Base-by-base conservation (phyloP, 108 stramenopile species). In the Conticribra guillardii region DNA sequence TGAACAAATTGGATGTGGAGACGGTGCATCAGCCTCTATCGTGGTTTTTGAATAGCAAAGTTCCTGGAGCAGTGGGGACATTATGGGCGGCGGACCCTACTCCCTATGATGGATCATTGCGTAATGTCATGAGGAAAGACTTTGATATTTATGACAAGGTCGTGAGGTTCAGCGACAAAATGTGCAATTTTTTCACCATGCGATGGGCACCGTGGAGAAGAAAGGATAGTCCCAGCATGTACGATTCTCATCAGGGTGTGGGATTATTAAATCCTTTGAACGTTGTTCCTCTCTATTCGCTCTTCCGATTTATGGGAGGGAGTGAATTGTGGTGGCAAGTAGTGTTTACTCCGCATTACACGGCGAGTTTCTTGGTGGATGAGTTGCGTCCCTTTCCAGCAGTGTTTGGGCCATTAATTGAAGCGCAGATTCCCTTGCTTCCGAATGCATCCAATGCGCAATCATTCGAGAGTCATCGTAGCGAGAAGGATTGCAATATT, bases 311-410 rank as follows among this genome's bases (percentile, higher is more conserved):
- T 50, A 54, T 81, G 67, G 83, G 83, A n/a, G 80, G 80, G 14
- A 62, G 62, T 52, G 83, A 84, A 21, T 51, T 69, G 16, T 84
- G 80, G 83, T 84, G 83, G 83, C 65, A 84, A 50, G 69, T 73
- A 22, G 77, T 84, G 14, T 84, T 84, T 49, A 84, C 83, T 8
- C 83, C 83, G 46, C 76, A 84, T 74, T 84, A 84, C 46, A 84
- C 83, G 29, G 83, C 83, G 21, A 78, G 76, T 27, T 84, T 84
- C 49, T 46, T 84, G 14, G 83, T 84, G 2, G 83, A 84, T 53
- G 83, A 84, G 41, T 29, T 84, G 24, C 61, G 83, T 19, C 83
- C 83, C 11, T 84, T 84, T 45, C 83, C 83, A 4, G 83, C 80
- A 2, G 83, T 84, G 34, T 81, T 84, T 49, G 83, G 80, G 22